phyloP scores from a whole-genome alignment of 1,139 yeast species.

The Candida sojae region DNA sequence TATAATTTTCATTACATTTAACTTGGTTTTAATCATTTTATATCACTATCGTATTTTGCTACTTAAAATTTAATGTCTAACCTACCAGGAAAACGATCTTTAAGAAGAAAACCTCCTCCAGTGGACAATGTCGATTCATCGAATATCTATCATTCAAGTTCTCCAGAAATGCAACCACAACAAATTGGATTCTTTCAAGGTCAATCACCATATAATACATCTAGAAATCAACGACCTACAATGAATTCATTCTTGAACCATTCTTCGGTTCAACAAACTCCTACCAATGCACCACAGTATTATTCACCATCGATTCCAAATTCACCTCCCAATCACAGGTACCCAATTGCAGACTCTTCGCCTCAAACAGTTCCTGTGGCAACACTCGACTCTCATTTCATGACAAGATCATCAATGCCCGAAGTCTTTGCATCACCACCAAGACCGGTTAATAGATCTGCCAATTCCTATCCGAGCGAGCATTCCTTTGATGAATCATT shows the following conservation, averaged over 20 bases:
- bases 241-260: neutral
- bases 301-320: neutral
- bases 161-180: neutral
- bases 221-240: neutral
- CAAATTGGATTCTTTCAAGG: neutral
- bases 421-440: neutral
- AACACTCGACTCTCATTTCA: neutral
- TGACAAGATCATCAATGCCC: neutral
- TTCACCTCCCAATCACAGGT: neutral
- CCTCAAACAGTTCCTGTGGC: neutral
- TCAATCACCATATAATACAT: neutral
- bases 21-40: neutral
- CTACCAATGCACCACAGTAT: neutral
- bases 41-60: conserved; percentile 3
- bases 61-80: neutral
- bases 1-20: neutral
- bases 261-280: neutral
- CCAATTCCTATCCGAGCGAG: conserved; percentile 6
- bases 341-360: neutral
- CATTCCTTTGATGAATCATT: conserved; percentile 17
- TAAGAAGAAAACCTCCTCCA: conserved; percentile 4
- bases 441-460: neutral
- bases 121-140: neutral
- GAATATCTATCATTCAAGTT: neutral
- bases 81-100: conserved; percentile 1